These are phyloP conservation scores for Purpureocillium lavendulum DNA, from an alignment of 2,329 filamentous ascomycete species.

Conservation along the genomic window DNA sequence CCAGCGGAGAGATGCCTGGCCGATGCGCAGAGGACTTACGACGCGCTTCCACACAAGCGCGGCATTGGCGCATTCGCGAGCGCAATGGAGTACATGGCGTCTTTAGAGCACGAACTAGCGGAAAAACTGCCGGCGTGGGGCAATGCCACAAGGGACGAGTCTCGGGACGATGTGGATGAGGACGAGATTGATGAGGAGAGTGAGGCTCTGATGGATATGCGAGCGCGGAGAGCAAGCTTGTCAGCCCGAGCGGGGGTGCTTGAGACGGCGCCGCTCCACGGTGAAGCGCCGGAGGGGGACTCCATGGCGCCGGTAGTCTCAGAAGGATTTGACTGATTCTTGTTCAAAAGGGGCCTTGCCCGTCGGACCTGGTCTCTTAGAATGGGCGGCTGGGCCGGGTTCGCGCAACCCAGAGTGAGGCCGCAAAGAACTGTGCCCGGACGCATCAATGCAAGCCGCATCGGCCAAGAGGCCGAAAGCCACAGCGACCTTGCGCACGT, in stretches of 20 bases:
- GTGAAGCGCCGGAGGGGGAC: slow-evolving; percentile 5
- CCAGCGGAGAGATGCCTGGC: slow-evolving; percentile 74
- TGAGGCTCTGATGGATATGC: slow-evolving; percentile 43
- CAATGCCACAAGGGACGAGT: slow-evolving; percentile 28
- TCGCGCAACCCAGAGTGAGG: no score
- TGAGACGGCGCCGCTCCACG: slow-evolving; percentile 41
- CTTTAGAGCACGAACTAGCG: slow-evolving; percentile 41
- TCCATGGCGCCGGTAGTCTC: no score
- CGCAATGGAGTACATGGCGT: slow-evolving; percentile 44
- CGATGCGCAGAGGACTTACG: slow-evolving; percentile 52
- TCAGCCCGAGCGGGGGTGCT: slow-evolving; percentile 35
- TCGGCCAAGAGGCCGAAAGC: no score
- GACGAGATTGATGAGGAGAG: slow-evolving; percentile 42
- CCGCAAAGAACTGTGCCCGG: no score
- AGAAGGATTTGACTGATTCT: no score
- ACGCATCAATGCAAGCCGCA: no score
- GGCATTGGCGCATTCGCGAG: slow-evolving; percentile 42
- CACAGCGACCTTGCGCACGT: no score
- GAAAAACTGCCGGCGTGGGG: slow-evolving; percentile 32
- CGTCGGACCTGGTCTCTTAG: no score
- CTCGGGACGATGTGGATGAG: slow-evolving; percentile 32
- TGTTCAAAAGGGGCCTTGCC: no score
- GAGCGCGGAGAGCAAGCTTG: slow-evolving; percentile 47
- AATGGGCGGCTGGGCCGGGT: no score
- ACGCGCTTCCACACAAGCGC: slow-evolving; percentile 37